Percentiles rank a stretch among this genome's conserved stretches.
phyloP scores from a whole-genome alignment of 805 yeast genomes.

The Candida quercuum region DNA sequence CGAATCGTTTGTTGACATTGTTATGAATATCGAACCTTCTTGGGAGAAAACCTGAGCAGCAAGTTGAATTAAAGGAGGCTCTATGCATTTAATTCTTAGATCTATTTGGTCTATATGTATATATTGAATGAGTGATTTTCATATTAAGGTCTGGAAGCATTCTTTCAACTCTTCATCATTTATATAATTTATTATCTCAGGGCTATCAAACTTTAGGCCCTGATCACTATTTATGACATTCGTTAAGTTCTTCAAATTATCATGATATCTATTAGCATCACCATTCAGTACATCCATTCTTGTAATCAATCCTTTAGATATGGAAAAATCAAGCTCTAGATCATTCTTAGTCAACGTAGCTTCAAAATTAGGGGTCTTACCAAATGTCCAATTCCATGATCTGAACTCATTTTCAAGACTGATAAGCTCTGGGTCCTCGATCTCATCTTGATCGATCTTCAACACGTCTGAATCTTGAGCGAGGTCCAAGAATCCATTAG shows the following conservation, averaged over 20 bases:
- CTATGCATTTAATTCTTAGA: neutral
- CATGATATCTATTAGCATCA: slow-evolving; percentile 14
- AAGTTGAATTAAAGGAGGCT: too few species aligned
- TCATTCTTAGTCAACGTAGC: slow-evolving; percentile 33
- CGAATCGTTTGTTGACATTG: slow-evolving; percentile 45
- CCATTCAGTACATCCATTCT: slow-evolving; percentile 16
- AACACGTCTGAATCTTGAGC: slow-evolving; percentile 11
- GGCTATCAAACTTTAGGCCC: slow-evolving; percentile 34
- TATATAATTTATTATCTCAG: slow-evolving; percentile 38
- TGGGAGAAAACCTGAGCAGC: slow-evolving; percentile 19
- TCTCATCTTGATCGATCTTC: slow-evolving; percentile 21
- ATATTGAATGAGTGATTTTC: too few species aligned
- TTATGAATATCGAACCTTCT: slow-evolving; percentile 56
- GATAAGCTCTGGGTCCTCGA: slow-evolving; percentile 31
- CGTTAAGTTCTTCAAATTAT: slow-evolving; percentile 31
- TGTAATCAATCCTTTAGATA: slow-evolving; percentile 1
- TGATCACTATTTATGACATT: slow-evolving; percentile 25
- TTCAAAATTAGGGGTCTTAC: slow-evolving; percentile 70
- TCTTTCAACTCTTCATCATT: slow-evolving; percentile 37
- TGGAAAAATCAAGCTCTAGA: neutral
- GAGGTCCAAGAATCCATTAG: slow-evolving; percentile 26
- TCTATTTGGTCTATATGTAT: slow-evolving; percentile 19
- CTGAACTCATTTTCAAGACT: slow-evolving; percentile 36
- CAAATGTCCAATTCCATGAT: slow-evolving; percentile 72
- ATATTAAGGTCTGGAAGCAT: slow-evolving; percentile 39